phyloP scores from a whole-genome alignment of 1,139 yeast species.

The Candida tetrigidarum region DNA sequence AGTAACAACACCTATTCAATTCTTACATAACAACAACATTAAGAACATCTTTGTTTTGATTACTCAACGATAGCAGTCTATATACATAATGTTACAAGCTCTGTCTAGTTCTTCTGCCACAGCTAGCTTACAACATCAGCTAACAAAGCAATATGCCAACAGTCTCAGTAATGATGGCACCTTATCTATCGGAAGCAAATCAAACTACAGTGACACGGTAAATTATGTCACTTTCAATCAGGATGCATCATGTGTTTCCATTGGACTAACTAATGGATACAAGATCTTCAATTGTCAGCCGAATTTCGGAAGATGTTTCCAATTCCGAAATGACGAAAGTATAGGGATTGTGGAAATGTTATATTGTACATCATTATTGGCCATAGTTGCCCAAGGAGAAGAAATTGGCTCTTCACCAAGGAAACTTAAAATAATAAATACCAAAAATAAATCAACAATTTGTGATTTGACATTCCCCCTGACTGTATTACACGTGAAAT shows the following conservation, averaged over 20 bases:
- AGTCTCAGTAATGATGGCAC: constrained; percentile 15
- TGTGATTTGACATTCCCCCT: constrained; percentile 93
- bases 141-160: constrained; percentile 15
- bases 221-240: constrained; percentile 84
- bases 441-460: constrained; percentile 70
- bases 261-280: constrained; percentile 80
- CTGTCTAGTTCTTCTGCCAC: constrained; percentile 15
- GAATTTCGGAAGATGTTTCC: constrained; percentile 74
- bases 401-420: constrained; percentile 82
- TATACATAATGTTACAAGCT: constrained; percentile 15
- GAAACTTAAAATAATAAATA: constrained; percentile 78
- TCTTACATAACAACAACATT: background rate
- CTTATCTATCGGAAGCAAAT: constrained; percentile 11
- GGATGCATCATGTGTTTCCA: constrained; percentile 84
- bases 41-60: too few species aligned
- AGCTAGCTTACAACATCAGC: constrained; percentile 10
- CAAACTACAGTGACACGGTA: constrained; percentile 26
- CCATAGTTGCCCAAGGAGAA: constrained; percentile 87
- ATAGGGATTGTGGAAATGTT: constrained; percentile 87
- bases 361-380: constrained; percentile 84
- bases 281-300: constrained; percentile 89
- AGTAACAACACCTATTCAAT: background rate
- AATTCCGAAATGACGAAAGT: constrained; percentile 52
- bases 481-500: constrained; percentile 73
- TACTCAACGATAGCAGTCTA: too few species aligned